Evolutionary conservation across 768 basidiomycete species (phyloP), one percentile per base, ranked within the genome.

Genomic region (Lactarius tabidus): DNA sequence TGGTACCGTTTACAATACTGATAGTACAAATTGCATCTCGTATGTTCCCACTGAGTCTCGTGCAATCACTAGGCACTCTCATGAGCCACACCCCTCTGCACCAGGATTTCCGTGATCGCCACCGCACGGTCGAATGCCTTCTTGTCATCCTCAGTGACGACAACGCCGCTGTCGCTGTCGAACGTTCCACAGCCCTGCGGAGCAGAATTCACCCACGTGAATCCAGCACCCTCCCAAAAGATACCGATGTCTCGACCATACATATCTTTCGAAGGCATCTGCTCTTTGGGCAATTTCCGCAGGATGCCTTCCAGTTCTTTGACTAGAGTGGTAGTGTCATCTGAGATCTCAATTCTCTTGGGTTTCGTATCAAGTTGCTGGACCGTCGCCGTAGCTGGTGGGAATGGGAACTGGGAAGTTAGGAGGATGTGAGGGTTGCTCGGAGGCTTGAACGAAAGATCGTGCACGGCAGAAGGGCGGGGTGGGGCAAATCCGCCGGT

Each of bases 401-500:
- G 85, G 9, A 79, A 66, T 52, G 89, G 85, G 9, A 79, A 66
- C 3, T 82, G 78, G 17, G 81, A 76, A 18, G 78, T 71, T 70
- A 91, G 75, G 31, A 75, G 71, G 57, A 90, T 78, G 28, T 69
- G 66, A 17, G 77, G 45, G 54, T 77, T 74, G 8, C 69, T 70
- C 2, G 72, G 60, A 2, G 78, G 54, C 54, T 80, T 77, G n/a
- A 71, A 71, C 26, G 83, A 81, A 68, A 92, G 70, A 29, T 78
- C 79, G 72, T 84, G 78, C 70, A 87, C 75, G 17, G 82, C 84
- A 31, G 75, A 75, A 3, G 88, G 85, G 8, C 78, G 85, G 4
- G 91, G 85, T 0, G 89, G 87, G 15, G 84, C 84, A 71, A 93
- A 89, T 48, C 91, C 91, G 35, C 90, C 90, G 15, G 77, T 74